Evolutionary conservation across 352 stramenopile species (phyloP).

Genomic region (Globisporangium echinulatum): DNA sequence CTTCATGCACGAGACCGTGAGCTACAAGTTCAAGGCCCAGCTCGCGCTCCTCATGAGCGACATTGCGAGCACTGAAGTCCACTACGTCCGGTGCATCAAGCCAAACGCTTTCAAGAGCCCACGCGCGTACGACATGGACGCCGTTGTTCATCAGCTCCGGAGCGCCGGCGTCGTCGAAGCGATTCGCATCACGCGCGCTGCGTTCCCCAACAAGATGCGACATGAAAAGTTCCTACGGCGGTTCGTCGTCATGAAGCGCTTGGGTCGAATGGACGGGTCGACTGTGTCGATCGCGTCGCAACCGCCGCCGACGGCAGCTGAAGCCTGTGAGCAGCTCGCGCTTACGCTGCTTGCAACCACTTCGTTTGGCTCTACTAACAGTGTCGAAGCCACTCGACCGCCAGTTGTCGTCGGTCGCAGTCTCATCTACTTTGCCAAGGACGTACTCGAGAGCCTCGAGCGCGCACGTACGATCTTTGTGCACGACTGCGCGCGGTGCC

Average conservation of each 20-base stretch:
- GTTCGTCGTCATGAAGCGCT: constrained; percentile 68
- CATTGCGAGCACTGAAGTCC: constrained; percentile 79
- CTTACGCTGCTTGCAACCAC: constrained; percentile 33
- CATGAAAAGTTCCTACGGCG: constrained; percentile 87
- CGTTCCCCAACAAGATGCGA: constrained; percentile 92
- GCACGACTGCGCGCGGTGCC: constrained; percentile 53
- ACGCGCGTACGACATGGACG: constrained; percentile 76
- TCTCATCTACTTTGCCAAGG: constrained; percentile 92
- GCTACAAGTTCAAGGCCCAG: constrained; percentile 88
- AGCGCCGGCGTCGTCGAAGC: constrained; percentile 88
- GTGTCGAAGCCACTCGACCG: constrained; percentile 26
- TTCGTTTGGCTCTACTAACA: constrained; percentile 6
- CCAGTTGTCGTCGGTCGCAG: constrained; percentile 81
- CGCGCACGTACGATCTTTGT: constrained; percentile 62
- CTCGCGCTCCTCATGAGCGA: constrained; percentile 82
- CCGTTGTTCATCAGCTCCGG: constrained; percentile 82
- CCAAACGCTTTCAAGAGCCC: constrained; percentile 83
- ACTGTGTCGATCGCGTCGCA: neutral
- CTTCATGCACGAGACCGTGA: constrained; percentile 87
- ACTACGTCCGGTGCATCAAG: constrained; percentile 91
- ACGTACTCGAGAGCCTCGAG: constrained; percentile 90
- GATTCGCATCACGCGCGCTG: constrained; percentile 84
- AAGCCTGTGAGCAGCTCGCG: constrained; percentile 61
- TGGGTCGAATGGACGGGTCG: no score
- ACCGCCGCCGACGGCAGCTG: constrained; percentile 39